phyloP scores from a whole-genome alignment of 345 rosid genomes.

The Balakata baccata region DNA sequence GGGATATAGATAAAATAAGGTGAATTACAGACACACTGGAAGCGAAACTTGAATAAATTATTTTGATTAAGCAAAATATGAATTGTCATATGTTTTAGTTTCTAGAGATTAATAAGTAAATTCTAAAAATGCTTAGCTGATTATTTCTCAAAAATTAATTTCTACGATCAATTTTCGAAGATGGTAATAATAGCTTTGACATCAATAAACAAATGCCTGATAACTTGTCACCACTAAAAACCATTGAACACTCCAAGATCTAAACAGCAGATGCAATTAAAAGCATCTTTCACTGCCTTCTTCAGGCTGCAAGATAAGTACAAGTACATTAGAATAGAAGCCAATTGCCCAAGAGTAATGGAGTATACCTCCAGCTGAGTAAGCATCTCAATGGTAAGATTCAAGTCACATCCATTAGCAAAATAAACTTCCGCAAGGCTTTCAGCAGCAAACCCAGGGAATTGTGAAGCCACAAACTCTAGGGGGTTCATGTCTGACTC shows the following conservation, averaged over 20 bases:
- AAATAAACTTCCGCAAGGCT: conserved; percentile 91
- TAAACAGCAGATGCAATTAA: neutral
- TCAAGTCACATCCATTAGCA: conserved; percentile 87
- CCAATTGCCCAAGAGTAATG: conserved; percentile 5
- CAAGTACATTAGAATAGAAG: conserved; percentile 15
- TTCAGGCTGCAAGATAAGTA: neutral
- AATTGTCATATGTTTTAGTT: neutral
- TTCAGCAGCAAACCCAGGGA: conserved; percentile 94
- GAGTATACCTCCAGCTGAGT: conserved; percentile 85
- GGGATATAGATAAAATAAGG: neutral
- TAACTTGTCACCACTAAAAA: conserved; percentile 4
- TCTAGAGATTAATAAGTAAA: neutral
- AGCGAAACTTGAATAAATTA: neutral
- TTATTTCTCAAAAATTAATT: neutral
- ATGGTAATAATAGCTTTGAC: neutral
- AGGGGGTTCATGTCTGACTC: conserved; percentile 61
- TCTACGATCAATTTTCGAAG: neutral
- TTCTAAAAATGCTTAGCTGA: neutral
- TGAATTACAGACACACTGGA: neutral
- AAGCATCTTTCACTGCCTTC: conserved; percentile 6
- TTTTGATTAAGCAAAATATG: neutral
- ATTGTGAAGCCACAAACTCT: conserved; percentile 79
- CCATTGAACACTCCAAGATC: conserved; percentile 13
- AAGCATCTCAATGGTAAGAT: conserved; percentile 91
- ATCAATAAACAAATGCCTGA: neutral